Evolutionary conservation across 2,329 filamentous ascomycete genomes (phyloP).

Genomic region (Zopfia rhizophila): DNA sequence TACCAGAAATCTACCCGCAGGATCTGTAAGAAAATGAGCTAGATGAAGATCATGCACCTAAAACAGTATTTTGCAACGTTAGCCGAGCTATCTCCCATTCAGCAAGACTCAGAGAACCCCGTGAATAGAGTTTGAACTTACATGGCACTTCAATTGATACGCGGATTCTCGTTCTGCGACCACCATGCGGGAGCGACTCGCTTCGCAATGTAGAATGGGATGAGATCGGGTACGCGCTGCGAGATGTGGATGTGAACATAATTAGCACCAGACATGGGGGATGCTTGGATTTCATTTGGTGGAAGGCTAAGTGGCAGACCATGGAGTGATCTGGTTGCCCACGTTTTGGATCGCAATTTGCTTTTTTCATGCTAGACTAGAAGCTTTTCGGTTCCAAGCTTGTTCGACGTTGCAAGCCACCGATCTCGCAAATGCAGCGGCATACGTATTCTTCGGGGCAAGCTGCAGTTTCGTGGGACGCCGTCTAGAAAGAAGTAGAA

Average conservation of each 20-base stretch:
- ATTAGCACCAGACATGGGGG: slow-evolving; percentile 13
- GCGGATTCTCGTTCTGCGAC: no score
- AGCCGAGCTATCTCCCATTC: no score
- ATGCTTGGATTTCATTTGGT: slow-evolving; percentile 1
- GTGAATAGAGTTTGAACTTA: no score
- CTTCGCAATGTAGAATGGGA: slow-evolving; percentile 1
- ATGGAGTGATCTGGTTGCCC: slow-evolving; percentile 4
- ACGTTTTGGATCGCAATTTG: slow-evolving; percentile 18
- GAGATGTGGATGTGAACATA: slow-evolving; percentile 11
- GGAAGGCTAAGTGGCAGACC: neutral
- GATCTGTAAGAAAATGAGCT: slow-evolving; percentile 21
- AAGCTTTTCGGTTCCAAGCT: slow-evolving; percentile 22
- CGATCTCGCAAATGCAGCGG: slow-evolving; percentile 21
- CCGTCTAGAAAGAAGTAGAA: slow-evolving; percentile 19
- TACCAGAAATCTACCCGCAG: slow-evolving; percentile 36
- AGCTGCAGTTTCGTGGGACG: slow-evolving; percentile 19
- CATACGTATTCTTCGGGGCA: slow-evolving; percentile 12
- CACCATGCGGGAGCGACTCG: no score
- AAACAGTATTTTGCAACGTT: no score
- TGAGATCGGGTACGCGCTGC: slow-evolving; percentile 4
- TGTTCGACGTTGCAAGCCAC: slow-evolving; percentile 45
- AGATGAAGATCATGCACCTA: slow-evolving; percentile 13
- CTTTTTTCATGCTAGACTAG: slow-evolving; percentile 3
- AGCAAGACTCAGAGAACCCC: no score
- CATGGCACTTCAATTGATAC: no score